Percentiles rank a stretch among this genome's conserved stretches.
These are phyloP conservation scores for Penicillium sp. DNA, from an alignment of 2,329 filamentous ascomycete genomes.

Conservation along the genomic window DNA sequence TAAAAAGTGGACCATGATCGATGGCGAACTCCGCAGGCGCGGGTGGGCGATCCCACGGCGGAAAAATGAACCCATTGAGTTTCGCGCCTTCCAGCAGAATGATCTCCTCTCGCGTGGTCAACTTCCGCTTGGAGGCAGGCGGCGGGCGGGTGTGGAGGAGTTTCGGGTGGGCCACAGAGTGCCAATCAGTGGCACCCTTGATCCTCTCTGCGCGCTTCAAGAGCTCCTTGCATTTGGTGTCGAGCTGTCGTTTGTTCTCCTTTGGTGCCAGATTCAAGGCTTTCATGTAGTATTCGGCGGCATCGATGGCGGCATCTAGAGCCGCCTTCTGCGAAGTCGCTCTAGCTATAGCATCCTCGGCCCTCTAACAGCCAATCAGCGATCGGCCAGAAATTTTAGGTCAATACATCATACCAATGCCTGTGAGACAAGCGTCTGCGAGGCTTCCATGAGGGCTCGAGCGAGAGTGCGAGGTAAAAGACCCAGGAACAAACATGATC, in stretches of 20 bases:
- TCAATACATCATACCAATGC: constrained; percentile 27
- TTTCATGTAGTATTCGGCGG: constrained; percentile 75
- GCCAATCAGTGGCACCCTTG: constrained; percentile 48
- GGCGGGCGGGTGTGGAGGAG: constrained; percentile 35
- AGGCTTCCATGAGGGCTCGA: too few species aligned
- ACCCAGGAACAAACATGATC: too few species aligned
- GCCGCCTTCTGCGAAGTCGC: constrained; percentile 57
- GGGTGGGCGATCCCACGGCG: constrained; percentile 70
- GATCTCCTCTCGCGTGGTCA: constrained; percentile 66
- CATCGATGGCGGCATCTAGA: constrained; percentile 67
- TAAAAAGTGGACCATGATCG: constrained; percentile 51
- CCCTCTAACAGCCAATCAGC: constrained; percentile 43
- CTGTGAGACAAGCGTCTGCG: constrained; percentile 25
- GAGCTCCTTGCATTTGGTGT: constrained; percentile 62
- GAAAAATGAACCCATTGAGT: constrained; percentile 76
- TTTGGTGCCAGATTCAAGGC: constrained; percentile 59
- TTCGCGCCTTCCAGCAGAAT: constrained; percentile 71
- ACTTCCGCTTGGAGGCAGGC: constrained; percentile 52
- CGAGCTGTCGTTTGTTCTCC: constrained; percentile 60
- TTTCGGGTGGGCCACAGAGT: constrained; percentile 20
- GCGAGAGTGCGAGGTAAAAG: too few species aligned
- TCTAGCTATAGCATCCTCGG: constrained; percentile 48
- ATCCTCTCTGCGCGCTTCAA: constrained; percentile 69
- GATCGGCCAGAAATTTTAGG: not conserved
- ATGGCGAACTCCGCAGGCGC: constrained; percentile 56